Conservation (phyloP, 2,329 filamentous ascomycete species). For the Talaromyces amestolkiae region DNA sequence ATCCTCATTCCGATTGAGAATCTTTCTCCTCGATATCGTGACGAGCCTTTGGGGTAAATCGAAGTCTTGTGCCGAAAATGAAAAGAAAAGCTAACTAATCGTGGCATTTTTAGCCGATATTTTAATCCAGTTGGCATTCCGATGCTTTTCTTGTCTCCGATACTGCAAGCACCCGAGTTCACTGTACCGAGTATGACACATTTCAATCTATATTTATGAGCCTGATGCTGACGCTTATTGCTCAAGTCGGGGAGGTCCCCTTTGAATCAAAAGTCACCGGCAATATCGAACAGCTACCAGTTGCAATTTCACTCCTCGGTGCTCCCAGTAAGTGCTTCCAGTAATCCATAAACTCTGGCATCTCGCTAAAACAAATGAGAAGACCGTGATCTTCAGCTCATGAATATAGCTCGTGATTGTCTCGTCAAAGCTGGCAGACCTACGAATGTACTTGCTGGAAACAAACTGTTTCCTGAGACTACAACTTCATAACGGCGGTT, state of each 20-base stretch:
- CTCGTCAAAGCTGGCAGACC: not conserved
- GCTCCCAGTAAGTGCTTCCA: not conserved
- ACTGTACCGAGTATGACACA: slow-evolving; percentile 4
- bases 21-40: slow-evolving; percentile 3
- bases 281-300: not conserved
- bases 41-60: not conserved
- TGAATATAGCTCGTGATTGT: not conserved
- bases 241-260: not conserved
- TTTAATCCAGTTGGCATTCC: not conserved
- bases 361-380: not conserved
- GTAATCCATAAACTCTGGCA: not conserved
- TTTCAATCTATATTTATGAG: not conserved
- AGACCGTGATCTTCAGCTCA: not conserved
- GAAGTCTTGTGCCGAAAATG: not conserved
- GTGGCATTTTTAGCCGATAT: not conserved
- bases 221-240: not conserved
- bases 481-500: not conserved
- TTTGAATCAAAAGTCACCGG: slow-evolving; percentile 4
- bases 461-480: not conserved
- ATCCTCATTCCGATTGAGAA: not conserved
- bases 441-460: not conserved
- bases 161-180: slow-evolving; percentile 2
- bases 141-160: not conserved
- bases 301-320: not conserved
- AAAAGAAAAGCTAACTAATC: not conserved